A percentile compares a stretch with the other conserved stretches of the same genome.
phyloP scores from a whole-genome alignment of 495 filamentous ascomycete genomes.

The Trichoderma gamsii region DNA sequence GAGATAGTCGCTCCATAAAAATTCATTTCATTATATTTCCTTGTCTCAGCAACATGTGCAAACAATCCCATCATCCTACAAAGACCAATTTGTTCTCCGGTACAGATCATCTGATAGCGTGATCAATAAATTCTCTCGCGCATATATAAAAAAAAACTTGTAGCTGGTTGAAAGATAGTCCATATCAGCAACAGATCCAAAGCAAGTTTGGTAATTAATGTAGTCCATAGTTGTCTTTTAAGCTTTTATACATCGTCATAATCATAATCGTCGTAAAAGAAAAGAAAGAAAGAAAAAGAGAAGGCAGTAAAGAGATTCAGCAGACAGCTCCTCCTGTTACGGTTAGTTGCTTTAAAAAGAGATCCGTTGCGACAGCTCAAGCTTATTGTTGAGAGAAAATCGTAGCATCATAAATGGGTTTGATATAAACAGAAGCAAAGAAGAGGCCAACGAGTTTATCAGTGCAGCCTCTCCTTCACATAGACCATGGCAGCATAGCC shows the following conservation, averaged over 20 bases:
- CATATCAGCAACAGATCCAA: neutral
- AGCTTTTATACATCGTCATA: slow-evolving; percentile 3
- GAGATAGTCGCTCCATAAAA: too few species aligned
- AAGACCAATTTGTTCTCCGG: neutral
- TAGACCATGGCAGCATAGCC: slow-evolving; percentile 68
- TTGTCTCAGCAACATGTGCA: neutral
- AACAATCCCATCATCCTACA: neutral
- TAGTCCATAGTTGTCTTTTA: neutral
- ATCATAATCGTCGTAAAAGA: neutral
- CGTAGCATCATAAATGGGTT: neutral
- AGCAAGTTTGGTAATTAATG: neutral
- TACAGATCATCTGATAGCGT: neutral
- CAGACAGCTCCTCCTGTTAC: neutral
- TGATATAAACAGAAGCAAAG: neutral
- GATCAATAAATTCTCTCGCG: neutral
- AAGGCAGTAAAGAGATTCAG: neutral
- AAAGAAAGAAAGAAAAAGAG: neutral
- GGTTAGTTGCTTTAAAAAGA: neutral
- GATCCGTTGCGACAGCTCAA: neutral
- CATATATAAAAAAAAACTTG: neutral
- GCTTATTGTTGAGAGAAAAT: neutral
- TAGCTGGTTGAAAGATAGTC: slow-evolving; percentile 3
- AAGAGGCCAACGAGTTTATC: neutral
- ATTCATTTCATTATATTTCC: neutral
- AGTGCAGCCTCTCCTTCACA: slow-evolving; percentile 60